phyloP scores from a whole-genome alignment of 2,329 filamentous ascomycete genomes.

The Mycosphaerella sp. region DNA sequence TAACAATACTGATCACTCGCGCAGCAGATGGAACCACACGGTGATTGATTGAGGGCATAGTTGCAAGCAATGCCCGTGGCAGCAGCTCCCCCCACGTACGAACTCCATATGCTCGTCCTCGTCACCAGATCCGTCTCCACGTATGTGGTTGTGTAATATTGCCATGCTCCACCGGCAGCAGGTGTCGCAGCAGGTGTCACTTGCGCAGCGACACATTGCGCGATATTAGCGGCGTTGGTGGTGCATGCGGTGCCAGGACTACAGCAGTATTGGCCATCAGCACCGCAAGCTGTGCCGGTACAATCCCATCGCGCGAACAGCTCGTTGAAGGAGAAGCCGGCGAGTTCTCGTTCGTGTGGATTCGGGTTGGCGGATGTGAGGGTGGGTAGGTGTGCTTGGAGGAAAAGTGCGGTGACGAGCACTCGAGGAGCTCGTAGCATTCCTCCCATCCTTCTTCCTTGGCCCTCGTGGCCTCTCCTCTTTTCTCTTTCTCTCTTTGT shows the following conservation, averaged over 20 bases:
- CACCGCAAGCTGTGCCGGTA: constrained; percentile 46
- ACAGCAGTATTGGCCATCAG: constrained; percentile 47
- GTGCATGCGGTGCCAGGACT: constrained; percentile 41
- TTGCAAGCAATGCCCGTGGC: constrained; percentile 39
- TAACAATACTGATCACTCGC: constrained; percentile 62
- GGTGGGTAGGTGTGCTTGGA: constrained; percentile 16
- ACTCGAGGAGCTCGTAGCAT: constrained; percentile 27
- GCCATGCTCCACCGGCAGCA: constrained; percentile 42
- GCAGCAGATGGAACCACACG: constrained; percentile 66
- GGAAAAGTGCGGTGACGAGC: constrained; percentile 27
- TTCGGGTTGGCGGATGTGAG: constrained; percentile 26
- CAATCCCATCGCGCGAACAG: constrained; percentile 37
- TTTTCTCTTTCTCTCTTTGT: no score
- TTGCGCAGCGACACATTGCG: constrained; percentile 38
- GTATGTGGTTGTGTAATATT: constrained; percentile 53
- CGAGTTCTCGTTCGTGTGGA: constrained; percentile 22
- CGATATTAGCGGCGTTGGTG: constrained; percentile 45
- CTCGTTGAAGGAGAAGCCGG: constrained; percentile 31
- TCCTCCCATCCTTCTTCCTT: constrained; percentile 12
- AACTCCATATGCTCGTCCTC: constrained; percentile 50
- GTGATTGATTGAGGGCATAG: constrained; percentile 45
- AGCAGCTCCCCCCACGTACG: constrained; percentile 32
- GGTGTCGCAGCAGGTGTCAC: constrained; percentile 25
- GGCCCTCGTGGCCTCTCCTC: constrained; percentile 6
- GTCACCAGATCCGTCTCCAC: constrained; percentile 49